A percentile compares a stretch with the other conserved stretches of the same genome.
Conservation (phyloP, 2,329 filamentous ascomycete species). For the Biscogniauxia mediterranea region DNA sequence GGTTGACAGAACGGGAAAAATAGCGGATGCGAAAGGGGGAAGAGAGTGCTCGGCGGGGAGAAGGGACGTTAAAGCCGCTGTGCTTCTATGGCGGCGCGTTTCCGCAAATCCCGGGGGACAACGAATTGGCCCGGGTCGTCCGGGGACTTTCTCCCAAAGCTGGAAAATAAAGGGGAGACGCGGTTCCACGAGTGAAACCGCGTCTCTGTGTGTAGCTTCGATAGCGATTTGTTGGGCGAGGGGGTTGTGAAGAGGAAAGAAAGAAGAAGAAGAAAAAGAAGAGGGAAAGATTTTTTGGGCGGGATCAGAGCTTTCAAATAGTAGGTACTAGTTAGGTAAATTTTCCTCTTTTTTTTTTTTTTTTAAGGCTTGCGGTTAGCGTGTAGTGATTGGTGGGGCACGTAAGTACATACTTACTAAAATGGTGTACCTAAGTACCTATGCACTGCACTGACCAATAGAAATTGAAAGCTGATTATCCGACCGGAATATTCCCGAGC, state of each 20-base stretch:
- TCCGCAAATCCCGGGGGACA: constrained; percentile 59
- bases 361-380: not conserved
- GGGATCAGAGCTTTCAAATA: constrained; percentile 1
- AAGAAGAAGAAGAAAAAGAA: constrained; percentile 24
- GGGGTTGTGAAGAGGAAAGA: constrained; percentile 54
- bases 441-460: too few species aligned
- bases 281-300: constrained; percentile 24
- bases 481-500: too few species aligned
- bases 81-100: constrained; percentile 99
- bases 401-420: too few species aligned
- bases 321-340: too few species aligned
- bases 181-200: too few species aligned
- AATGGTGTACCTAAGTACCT: too few species aligned
- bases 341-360: not conserved
- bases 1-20: constrained; percentile 43
- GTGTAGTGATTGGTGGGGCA: too few species aligned
- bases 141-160: constrained; percentile 99
- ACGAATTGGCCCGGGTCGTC: constrained; percentile 53
- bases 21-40: constrained; percentile 33
- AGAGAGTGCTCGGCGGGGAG: constrained; percentile 53
- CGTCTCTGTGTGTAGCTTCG: constrained; percentile 95
- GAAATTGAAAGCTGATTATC: too few species aligned
- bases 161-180: constrained; percentile 34
- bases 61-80: constrained; percentile 70
- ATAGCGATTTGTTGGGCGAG: constrained; percentile 99